Conservation (phyloP, 163 green algal genomes). For the Prototheca cutis region DNA sequence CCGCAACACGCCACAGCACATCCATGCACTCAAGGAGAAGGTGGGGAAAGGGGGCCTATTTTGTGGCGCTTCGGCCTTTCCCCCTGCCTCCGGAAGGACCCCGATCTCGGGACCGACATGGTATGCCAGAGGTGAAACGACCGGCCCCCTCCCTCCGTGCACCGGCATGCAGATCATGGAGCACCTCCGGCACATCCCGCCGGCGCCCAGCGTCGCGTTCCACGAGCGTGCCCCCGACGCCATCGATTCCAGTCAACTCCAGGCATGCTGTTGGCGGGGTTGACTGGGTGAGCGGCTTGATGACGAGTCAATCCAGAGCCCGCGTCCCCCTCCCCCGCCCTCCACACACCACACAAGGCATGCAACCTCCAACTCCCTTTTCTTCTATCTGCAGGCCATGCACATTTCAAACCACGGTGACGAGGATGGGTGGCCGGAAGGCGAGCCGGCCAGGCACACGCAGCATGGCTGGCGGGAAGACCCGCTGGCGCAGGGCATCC, state of each 20-base stretch:
- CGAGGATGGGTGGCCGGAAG: too few species aligned
- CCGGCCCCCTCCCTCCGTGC: background rate
- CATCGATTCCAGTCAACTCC: slow-evolving; percentile 8
- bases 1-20: slow-evolving; percentile 9
- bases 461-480: background rate
- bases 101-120: background rate
- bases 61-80: too few species aligned
- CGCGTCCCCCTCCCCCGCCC: too few species aligned
- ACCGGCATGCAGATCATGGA: slow-evolving; percentile 13
- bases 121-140: background rate
- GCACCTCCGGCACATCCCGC: slow-evolving; percentile 19
- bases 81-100: too few species aligned
- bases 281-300: too few species aligned
- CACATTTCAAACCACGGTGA: too few species aligned
- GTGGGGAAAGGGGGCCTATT: background rate
- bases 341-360: too few species aligned
- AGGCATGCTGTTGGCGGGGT: too few species aligned
- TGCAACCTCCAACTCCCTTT: too few species aligned
- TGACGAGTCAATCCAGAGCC: too few species aligned
- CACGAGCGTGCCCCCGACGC: slow-evolving; percentile 34
- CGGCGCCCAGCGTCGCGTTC: slow-evolving; percentile 27
- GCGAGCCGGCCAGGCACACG: too few species aligned
- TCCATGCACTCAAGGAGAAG: slow-evolving; percentile 3
- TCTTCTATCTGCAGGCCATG: too few species aligned
- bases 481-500: background rate